A percentile compares a stretch with the other conserved stretches of the same genome.
Evolutionary conservation across 768 basidiomycete species (phyloP).

Genomic region (Albatrellus ellisii): DNA sequence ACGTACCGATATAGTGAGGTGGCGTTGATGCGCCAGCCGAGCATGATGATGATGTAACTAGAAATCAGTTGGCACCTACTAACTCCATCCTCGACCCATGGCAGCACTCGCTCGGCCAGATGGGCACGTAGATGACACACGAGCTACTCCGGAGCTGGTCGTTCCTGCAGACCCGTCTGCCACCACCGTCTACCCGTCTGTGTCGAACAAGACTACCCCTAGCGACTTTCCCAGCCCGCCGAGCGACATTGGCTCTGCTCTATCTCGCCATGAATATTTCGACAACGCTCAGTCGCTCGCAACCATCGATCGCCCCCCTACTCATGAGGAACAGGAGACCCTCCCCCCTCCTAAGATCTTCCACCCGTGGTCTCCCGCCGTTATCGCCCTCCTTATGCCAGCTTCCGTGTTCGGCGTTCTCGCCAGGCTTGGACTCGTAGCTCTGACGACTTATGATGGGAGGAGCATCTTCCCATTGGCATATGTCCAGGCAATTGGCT

Average conservation of each 20-base stretch:
- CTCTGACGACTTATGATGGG: conserved; percentile 64
- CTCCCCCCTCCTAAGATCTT: conserved; percentile 25
- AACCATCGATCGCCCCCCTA: conserved; percentile 28
- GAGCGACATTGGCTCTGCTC: conserved; percentile 21
- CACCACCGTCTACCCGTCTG: too few relatives aligned
- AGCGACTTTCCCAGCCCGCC: too few relatives aligned
- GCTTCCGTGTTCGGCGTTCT: conserved; percentile 80
- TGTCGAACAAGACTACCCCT: too few relatives aligned
- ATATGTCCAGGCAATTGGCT: conserved; percentile 81
- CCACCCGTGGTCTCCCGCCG: conserved; percentile 44
- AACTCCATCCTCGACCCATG: too few relatives aligned
- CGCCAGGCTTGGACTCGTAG: conserved; percentile 64
- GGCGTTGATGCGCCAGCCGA: too few relatives aligned
- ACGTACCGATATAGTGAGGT: too few relatives aligned
- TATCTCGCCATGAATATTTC: conserved; percentile 23
- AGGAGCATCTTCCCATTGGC: conserved; percentile 67
- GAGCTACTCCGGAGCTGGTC: too few relatives aligned
- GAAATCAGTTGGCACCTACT: too few relatives aligned
- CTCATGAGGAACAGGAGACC: conserved; percentile 19
- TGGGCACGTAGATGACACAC: too few relatives aligned
- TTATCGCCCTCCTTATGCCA: conserved; percentile 63
- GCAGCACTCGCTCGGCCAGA: too few relatives aligned
- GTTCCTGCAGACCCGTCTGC: too few relatives aligned
- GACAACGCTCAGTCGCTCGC: conserved; percentile 26
- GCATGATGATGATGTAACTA: too few relatives aligned